Evolutionary conservation across 2,329 filamentous ascomycete genomes (phyloP).

Genomic region (Hymenoscyphus scutula): DNA sequence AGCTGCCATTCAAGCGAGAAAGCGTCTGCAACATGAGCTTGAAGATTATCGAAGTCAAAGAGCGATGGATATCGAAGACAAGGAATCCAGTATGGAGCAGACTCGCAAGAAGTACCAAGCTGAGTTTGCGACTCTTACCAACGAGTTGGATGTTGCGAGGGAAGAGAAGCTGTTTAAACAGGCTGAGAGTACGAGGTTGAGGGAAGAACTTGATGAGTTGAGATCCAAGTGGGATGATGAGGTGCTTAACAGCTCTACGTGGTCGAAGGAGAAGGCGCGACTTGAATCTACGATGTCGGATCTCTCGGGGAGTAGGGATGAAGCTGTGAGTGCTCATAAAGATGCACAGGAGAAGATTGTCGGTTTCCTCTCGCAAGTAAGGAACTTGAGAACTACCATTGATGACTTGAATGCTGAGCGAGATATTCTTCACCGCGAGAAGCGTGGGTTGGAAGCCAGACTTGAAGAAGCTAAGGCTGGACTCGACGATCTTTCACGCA

Average conservation of each 20-base stretch:
- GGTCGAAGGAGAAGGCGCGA: constrained; percentile 95
- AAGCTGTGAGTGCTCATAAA: constrained; percentile 89
- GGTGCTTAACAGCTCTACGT: constrained; percentile 94
- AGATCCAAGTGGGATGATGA: constrained; percentile 98
- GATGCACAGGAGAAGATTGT: constrained; percentile 94
- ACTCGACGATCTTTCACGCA: constrained; percentile 81
- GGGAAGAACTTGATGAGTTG: constrained; percentile 94
- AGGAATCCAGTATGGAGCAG: constrained; percentile 93
- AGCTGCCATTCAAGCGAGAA: constrained; percentile 82
- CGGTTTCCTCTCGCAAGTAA: constrained; percentile 83
- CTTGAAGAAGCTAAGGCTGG: constrained; percentile 84
- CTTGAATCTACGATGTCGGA: constrained; percentile 88
- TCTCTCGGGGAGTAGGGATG: constrained; percentile 85
- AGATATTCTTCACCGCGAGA: constrained; percentile 81
- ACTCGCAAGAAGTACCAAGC: constrained; percentile 96
- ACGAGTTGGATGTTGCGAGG: constrained; percentile 89
- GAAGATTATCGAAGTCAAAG: constrained; percentile 95
- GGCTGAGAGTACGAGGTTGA: constrained; percentile 79
- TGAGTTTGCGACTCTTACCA: constrained; percentile 84
- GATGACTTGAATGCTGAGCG: constrained; percentile 85
- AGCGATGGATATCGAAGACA: constrained; percentile 95
- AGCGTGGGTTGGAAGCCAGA: constrained; percentile 81
- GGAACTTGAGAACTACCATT: constrained; percentile 75
- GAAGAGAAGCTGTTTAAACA: constrained; percentile 86
- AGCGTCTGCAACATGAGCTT: constrained; percentile 91